A percentile compares a stretch with the other conserved stretches of the same genome.
These are phyloP conservation scores for Penicillium sp. DNA, from an alignment of 2,329 filamentous ascomycete species.

Conservation along the genomic window DNA sequence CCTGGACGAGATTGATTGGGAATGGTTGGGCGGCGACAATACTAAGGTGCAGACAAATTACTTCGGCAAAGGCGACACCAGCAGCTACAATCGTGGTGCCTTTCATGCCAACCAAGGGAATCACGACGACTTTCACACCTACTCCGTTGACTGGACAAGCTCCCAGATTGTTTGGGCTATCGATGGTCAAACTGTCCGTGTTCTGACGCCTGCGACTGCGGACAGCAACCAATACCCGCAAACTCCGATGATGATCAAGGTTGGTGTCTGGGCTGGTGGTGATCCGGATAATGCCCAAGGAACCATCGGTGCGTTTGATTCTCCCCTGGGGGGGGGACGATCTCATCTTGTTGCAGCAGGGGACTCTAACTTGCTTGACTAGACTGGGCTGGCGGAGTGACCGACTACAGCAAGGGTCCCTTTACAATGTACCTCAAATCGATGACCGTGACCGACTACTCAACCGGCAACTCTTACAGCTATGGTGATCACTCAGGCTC, in stretches of 20 bases:
- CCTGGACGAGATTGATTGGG: conserved; percentile 94
- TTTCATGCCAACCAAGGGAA: conserved; percentile 65
- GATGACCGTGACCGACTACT: conserved; percentile 80
- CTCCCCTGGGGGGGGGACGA: neutral
- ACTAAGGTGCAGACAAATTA: conserved; percentile 91
- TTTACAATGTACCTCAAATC: conserved; percentile 80
- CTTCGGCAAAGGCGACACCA: conserved; percentile 86
- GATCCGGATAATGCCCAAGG: conserved; percentile 72
- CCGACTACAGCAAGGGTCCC: conserved; percentile 75
- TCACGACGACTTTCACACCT: conserved; percentile 73
- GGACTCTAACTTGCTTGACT: conserved; percentile 9
- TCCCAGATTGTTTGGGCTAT: conserved; percentile 83
- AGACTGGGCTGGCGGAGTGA: conserved; percentile 79
- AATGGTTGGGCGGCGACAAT: conserved; percentile 79
- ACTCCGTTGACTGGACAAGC: conserved; percentile 85
- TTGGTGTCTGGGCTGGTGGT: conserved; percentile 88
- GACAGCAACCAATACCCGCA: conserved; percentile 75
- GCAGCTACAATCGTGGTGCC: conserved; percentile 78
- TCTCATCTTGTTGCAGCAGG: neutral
- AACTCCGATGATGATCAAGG: conserved; percentile 89
- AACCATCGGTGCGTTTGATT: conserved; percentile 56
- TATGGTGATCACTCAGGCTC: conserved; percentile 73
- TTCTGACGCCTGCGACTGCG: conserved; percentile 64
- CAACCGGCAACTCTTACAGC: conserved; percentile 75
- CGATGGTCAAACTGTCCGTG: conserved; percentile 69